phyloP scores from a whole-genome alignment of 1,284 basidiomycete species.

The Rhodotorula mucilaginosa region DNA sequence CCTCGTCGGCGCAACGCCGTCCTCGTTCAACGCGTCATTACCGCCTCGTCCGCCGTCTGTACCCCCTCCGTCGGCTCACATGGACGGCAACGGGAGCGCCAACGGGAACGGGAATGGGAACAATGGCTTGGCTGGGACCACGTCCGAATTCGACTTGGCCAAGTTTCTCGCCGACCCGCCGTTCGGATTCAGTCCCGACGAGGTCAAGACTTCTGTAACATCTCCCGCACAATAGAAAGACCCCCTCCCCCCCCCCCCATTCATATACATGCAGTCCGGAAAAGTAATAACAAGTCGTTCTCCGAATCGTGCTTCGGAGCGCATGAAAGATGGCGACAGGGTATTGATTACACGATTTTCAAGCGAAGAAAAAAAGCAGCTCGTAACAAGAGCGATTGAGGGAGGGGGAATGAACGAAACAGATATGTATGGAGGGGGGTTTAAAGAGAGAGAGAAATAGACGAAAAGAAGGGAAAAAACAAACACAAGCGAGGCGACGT shows the following conservation, averaged over 20 bases:
- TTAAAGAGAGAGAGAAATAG: too few relatives aligned
- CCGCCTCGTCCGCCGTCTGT: neutral
- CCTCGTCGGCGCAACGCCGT: neutral
- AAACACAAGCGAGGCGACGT: neutral
- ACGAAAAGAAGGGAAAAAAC: neutral
- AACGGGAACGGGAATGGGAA: neutral
- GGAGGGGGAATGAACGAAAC: too few relatives aligned
- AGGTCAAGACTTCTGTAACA: neutral
- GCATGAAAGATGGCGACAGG: too few relatives aligned
- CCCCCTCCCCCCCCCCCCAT: too few relatives aligned
- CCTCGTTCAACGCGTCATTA: neutral
- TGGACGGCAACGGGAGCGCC: neutral
- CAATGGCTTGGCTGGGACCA: neutral
- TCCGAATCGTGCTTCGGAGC: too few relatives aligned
- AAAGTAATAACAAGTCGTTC: too few relatives aligned
- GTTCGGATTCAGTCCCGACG: constrained; percentile 7
- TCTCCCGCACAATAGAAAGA: neutral
- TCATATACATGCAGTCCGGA: neutral
- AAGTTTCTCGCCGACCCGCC: constrained; percentile 18
- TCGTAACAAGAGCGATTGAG: too few relatives aligned
- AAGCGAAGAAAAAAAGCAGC: too few relatives aligned
- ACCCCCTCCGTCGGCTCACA: neutral
- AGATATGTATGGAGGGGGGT: too few relatives aligned
- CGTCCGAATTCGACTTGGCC: constrained; percentile 17
- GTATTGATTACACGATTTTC: too few relatives aligned